Evolutionary conservation across 495 filamentous ascomycete species (phyloP).

Genomic region (Margaritispora aquatica): DNA sequence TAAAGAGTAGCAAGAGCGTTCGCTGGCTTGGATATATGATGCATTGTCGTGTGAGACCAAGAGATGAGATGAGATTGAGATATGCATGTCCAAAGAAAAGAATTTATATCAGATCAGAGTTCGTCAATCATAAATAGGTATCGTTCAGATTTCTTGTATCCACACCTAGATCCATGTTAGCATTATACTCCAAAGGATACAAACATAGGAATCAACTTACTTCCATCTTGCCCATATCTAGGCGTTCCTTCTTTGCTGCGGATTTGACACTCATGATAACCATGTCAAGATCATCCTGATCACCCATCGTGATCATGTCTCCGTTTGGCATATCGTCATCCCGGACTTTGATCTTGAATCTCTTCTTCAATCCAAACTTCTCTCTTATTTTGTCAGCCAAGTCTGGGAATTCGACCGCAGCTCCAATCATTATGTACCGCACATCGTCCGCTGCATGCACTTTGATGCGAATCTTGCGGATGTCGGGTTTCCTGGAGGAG

Average conservation of each 20-base stretch:
- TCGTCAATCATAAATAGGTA: neutral
- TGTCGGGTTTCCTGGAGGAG: constrained; percentile 39
- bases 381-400: constrained; percentile 70
- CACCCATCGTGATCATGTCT: constrained; percentile 94
- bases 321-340: constrained; percentile 69
- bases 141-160: constrained; percentile 23
- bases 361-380: constrained; percentile 69
- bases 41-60: neutral
- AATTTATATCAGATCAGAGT: neutral
- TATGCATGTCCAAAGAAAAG: neutral
- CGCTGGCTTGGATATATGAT: constrained; percentile 19
- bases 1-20: neutral
- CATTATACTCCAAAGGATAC: neutral
- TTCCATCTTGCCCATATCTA: constrained; percentile 93
- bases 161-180: constrained; percentile 23
- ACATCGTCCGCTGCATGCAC: constrained; percentile 82
- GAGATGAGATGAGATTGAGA: neutral
- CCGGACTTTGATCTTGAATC: constrained; percentile 78
- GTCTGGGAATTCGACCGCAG: constrained; percentile 65
- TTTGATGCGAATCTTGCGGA: constrained; percentile 73
- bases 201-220: constrained; percentile 42
- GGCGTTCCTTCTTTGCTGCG: constrained; percentile 62
- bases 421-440: constrained; percentile 84
- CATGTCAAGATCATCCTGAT: constrained; percentile 94
- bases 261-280: constrained; percentile 61